Evolutionary conservation across 2,329 filamentous ascomycete species (phyloP).

Genomic region (Didymella segeticola): DNA sequence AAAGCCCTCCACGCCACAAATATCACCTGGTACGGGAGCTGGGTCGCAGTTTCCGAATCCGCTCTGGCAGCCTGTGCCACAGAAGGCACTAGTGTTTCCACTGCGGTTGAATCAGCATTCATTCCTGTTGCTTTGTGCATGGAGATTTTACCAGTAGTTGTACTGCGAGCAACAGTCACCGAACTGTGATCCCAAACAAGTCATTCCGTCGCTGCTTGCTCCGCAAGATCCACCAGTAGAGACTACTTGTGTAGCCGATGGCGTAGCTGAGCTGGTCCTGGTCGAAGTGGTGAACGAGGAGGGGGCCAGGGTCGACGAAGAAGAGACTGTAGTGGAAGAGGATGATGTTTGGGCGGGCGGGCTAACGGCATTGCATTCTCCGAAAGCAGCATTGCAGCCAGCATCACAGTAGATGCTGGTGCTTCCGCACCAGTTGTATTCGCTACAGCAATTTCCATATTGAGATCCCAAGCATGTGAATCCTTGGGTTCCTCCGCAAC

Average conservation of each 20-base stretch:
- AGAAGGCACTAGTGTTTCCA: slow-evolving; percentile 24
- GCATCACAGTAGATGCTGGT: slow-evolving; percentile 18
- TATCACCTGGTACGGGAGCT: slow-evolving; percentile 8
- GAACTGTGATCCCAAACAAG: slow-evolving; percentile 12
- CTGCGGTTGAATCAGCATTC: background rate
- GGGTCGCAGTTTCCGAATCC: slow-evolving; percentile 17
- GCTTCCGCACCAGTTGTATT: slow-evolving; percentile 24
- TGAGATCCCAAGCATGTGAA: slow-evolving; percentile 22
- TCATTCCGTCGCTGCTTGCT: slow-evolving; percentile 1
- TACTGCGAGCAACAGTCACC: slow-evolving; percentile 18
- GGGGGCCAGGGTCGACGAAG: slow-evolving; percentile 3
- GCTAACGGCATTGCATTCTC: slow-evolving; percentile 21
- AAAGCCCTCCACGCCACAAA: slow-evolving; percentile 21
- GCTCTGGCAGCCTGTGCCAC: slow-evolving; percentile 33
- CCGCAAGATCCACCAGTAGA: slow-evolving; percentile 11
- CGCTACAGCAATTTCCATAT: slow-evolving; percentile 23
- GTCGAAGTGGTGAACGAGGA: slow-evolving; percentile 13
- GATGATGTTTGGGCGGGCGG: background rate
- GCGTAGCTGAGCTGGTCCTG: slow-evolving; percentile 2
- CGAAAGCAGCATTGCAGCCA: slow-evolving; percentile 22
- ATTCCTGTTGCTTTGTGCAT: background rate
- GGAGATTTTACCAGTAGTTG: slow-evolving; percentile 11
- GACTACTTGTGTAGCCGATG: slow-evolving; percentile 3
- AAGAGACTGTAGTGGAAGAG: background rate
- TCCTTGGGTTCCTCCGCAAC: slow-evolving; percentile 15